Evolutionary conservation across 2,329 filamentous ascomycete genomes (phyloP).

Genomic region (Sporothrix protearum): DNA sequence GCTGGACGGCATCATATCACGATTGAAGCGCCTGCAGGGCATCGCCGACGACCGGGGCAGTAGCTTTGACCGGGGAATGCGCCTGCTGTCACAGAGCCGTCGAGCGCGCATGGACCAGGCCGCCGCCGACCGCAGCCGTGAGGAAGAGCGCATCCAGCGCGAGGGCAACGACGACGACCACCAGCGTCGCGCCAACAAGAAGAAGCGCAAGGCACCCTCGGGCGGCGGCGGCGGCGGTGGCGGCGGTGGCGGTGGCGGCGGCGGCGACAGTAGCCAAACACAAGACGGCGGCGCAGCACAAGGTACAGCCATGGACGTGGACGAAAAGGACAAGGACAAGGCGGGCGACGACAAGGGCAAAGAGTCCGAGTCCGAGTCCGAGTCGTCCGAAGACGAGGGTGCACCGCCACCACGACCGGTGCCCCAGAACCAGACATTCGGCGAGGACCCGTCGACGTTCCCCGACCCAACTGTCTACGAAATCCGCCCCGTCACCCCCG

Average conservation of each 20-base stretch:
- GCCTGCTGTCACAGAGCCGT: constrained; percentile 62
- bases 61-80: constrained; percentile 70
- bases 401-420: constrained; percentile 59
- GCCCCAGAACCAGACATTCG: constrained; percentile 83
- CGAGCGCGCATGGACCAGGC: constrained; percentile 59
- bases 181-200: constrained; percentile 61
- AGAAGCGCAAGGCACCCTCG: constrained; percentile 69
- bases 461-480: constrained; percentile 92
- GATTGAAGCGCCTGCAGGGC: constrained; percentile 61
- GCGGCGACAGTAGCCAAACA: constrained; percentile 42
- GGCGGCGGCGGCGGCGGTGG: constrained; percentile 45
- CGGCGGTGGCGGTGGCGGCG: constrained; percentile 40
- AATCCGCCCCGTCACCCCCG: constrained; percentile 69
- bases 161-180: constrained; percentile 47
- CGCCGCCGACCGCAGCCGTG: constrained; percentile 43
- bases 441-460: constrained; percentile 87
- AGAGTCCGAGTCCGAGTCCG: constrained; percentile 43
- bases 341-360: constrained; percentile 49
- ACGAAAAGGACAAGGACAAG: constrained; percentile 50
- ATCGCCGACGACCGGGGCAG: constrained; percentile 64
- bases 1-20: constrained; percentile 60
- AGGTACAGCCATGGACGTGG: constrained; percentile 49
- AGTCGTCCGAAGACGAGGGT: constrained; percentile 57
- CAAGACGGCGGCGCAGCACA: constrained; percentile 43
- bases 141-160: constrained; percentile 50